Evolutionary conservation across 345 rosid species (phyloP).

Genomic region (Eucalyptus fibrosa): DNA sequence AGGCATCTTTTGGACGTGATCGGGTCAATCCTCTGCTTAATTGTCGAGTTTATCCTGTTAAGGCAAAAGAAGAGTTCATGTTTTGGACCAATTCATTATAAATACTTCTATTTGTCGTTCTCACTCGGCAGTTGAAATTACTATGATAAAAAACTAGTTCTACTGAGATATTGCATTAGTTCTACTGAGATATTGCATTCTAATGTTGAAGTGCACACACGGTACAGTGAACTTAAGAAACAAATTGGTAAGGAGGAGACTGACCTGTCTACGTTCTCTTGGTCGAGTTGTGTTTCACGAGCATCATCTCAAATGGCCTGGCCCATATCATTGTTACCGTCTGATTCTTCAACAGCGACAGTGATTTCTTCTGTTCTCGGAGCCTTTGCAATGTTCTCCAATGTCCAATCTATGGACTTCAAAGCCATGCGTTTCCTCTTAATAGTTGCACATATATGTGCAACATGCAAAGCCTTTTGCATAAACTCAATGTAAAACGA

Average conservation of each 20-base stretch:
- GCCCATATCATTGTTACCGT: not conserved
- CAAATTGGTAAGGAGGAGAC: not conserved
- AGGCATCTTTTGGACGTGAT: not conserved
- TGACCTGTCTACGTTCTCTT: not conserved
- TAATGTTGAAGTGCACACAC: not conserved
- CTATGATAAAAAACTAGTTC: not conserved
- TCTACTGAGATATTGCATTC: not conserved
- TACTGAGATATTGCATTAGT: too few relatives aligned
- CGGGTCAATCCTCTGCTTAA: not conserved
- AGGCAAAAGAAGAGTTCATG: not conserved
- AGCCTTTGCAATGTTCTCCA: too few relatives aligned
- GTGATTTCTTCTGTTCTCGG: not conserved
- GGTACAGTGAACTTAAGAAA: not conserved
- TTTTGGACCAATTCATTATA: not conserved
- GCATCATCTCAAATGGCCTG: not conserved
- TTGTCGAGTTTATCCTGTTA: not conserved
- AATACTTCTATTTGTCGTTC: not conserved
- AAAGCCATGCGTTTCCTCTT: fast-evolving
- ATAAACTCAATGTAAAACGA: too few relatives aligned
- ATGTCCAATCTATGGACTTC: fast-evolving
- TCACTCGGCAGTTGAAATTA: not conserved
- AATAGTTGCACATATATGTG: not conserved
- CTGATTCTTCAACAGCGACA: not conserved
- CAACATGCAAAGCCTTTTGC: not conserved
- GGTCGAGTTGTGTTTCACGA: not conserved